These are phyloP conservation scores for Melanomma pulvis-pyrius DNA, from an alignment of 495 filamentous ascomycete genomes.

Conservation along the genomic window DNA sequence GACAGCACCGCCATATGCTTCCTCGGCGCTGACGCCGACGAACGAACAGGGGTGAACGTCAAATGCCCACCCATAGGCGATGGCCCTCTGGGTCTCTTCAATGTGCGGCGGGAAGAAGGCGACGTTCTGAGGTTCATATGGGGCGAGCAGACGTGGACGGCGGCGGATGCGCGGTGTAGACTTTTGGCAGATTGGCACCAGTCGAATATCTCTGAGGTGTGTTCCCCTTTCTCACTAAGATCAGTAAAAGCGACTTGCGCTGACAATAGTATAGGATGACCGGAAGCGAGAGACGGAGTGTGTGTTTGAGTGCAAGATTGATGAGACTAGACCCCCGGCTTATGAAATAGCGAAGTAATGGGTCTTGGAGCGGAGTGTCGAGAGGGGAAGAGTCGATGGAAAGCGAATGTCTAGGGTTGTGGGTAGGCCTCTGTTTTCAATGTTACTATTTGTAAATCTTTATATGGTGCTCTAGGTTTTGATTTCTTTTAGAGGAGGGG, in stretches of 20 bases:
- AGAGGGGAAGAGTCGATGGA: no score
- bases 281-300: background rate
- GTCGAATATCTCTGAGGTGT: background rate
- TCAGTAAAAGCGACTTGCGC: no score
- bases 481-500: no score
- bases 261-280: background rate
- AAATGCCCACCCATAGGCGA: background rate
- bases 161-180: background rate
- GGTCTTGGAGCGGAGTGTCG: no score
- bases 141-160: constrained; percentile 3
- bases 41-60: background rate
- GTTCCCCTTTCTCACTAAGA: no score
- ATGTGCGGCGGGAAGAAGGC: background rate
- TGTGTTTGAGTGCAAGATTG: background rate
- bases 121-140: constrained; percentile 2
- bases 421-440: no score
- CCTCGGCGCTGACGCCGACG: background rate
- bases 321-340: no score
- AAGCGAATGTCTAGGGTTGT: no score
- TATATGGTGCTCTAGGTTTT: no score
- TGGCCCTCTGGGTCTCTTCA: background rate
- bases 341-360: no score
- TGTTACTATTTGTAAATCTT: no score
- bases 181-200: background rate
- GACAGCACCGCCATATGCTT: background rate